A percentile compares a stretch with the other conserved stretches of the same genome.
Conservation (phyloP, 2,329 filamentous ascomycete genomes). For the Fusarium subtropicale region DNA sequence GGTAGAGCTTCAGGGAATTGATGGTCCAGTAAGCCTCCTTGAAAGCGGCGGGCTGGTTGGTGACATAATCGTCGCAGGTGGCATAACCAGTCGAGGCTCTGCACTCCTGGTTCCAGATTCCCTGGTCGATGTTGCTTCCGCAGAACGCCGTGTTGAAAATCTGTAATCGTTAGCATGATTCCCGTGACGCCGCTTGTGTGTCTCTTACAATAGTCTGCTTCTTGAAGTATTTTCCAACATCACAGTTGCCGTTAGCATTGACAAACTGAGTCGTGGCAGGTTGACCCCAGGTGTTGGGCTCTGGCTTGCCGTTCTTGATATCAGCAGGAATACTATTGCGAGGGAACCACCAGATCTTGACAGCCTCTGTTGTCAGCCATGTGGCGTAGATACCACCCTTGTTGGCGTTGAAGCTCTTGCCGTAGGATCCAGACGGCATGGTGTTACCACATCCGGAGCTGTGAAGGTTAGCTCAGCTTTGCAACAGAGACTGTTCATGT, state of each 20-base stretch:
- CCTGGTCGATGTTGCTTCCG: conserved; percentile 16
- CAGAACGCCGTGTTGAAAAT: conserved; percentile 27
- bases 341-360: conserved; percentile 29
- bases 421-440: conserved; percentile 19
- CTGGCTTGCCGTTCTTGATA: conserved; percentile 16
- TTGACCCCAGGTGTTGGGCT: conserved; percentile 15
- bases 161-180: not conserved
- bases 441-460: conserved; percentile 23
- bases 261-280: conserved; percentile 24
- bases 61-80: conserved; percentile 21
- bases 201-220: conserved; percentile 29
- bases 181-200: too few relatives aligned
- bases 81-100: conserved; percentile 16
- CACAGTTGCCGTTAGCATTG: conserved; percentile 25
- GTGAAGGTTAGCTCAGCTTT: not conserved
- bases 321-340: conserved; percentile 16
- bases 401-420: conserved; percentile 21
- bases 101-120: conserved; percentile 19
- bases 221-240: conserved; percentile 29
- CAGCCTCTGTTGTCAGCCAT: conserved; percentile 16
- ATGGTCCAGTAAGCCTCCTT: conserved; percentile 18
- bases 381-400: conserved; percentile 19
- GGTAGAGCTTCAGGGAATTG: conserved; percentile 19
- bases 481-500: rapidly evolving
- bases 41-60: conserved; percentile 16